Evolutionary conservation across 2,329 filamentous ascomycete genomes (phyloP), one percentile per base, ranked within the genome.

Genomic region (Sporothrix phasma): DNA sequence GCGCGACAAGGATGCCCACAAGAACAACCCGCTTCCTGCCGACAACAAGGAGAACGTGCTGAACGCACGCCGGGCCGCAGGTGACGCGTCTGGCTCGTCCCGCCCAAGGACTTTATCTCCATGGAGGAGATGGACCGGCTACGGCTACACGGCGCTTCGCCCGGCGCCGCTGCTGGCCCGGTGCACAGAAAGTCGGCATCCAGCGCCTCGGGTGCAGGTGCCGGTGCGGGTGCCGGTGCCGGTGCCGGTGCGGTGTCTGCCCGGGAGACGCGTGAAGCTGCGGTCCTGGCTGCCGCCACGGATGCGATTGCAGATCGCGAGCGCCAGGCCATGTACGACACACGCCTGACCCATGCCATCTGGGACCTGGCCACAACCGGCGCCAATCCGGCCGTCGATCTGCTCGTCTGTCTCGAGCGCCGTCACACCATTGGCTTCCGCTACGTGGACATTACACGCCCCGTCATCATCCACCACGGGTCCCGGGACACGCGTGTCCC

Each of bases 401-500:
- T 99, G 19, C 80, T 99, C 0, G 89, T 97, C 5, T 99, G 94
- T 72, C 81, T 99, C 1, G 94, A 99, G 75, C 86, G 94, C 24
- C 84, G 90, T 31, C 91, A 96, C 70, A 87, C 89, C 0, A 96
- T 99, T 70, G 94, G 94, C 0, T 99, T 99, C 77, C 86, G 92
- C 59, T 99, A 99, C 72, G 93, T 96, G 19, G 94, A 99, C 73
- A 96, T 99, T 69, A 95, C 89, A 5, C 85, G 92, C 8, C 85
- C 90, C 0, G 89, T 97, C 0, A 88, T 97, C 26, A 96, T 99
- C 68, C 93, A 97, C 71, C 94, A 99, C 73, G 94, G 94, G 43
- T 90, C 86, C 71, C 87, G 89, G 70, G 94, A 99, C 72, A 92
- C 88, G 6, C 84, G 94, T 26, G 94, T 99, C 1, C 94, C 94